phyloP scores from a whole-genome alignment of 2,329 filamentous ascomycete species.

The Phialocephala subalpina region DNA sequence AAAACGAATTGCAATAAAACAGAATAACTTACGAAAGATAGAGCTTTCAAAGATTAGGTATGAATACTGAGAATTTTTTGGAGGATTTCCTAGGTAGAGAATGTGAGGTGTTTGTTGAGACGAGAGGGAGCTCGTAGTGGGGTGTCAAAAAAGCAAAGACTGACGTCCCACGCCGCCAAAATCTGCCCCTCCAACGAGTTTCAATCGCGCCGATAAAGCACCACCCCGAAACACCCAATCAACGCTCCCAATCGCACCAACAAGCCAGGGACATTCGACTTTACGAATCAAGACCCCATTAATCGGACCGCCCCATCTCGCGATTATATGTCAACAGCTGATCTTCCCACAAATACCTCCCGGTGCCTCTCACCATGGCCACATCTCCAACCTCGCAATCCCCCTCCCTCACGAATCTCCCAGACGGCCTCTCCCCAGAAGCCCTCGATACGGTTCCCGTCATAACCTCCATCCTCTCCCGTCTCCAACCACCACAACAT shows the following conservation, averaged over 20 bases:
- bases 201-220: constrained; percentile 28
- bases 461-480: constrained; percentile 79
- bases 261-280: background rate
- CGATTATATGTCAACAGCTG: background rate
- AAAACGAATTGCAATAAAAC: constrained; percentile 10
- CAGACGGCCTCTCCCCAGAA: constrained; percentile 77
- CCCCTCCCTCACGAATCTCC: constrained; percentile 46
- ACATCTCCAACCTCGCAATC: constrained; percentile 42
- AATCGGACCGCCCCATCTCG: constrained; percentile 3
- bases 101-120: constrained; percentile 15
- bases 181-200: constrained; percentile 3
- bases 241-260: constrained; percentile 11
- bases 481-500: constrained; percentile 65
- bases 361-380: no score
- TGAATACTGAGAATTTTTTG: constrained; percentile 20
- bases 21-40: constrained; percentile 19
- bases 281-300: constrained; percentile 6
- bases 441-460: constrained; percentile 87
- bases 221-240: constrained; percentile 17
- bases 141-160: constrained; percentile 30
- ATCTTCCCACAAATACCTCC: background rate
- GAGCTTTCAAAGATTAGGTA: constrained; percentile 12
- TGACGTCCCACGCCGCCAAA: constrained; percentile 8
- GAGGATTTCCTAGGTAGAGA: constrained; percentile 22
- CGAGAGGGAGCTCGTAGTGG: constrained; percentile 26